These are phyloP conservation scores for Litchi chinensis DNA, from an alignment of 345 rosid genomes.

Conservation along the genomic window DNA sequence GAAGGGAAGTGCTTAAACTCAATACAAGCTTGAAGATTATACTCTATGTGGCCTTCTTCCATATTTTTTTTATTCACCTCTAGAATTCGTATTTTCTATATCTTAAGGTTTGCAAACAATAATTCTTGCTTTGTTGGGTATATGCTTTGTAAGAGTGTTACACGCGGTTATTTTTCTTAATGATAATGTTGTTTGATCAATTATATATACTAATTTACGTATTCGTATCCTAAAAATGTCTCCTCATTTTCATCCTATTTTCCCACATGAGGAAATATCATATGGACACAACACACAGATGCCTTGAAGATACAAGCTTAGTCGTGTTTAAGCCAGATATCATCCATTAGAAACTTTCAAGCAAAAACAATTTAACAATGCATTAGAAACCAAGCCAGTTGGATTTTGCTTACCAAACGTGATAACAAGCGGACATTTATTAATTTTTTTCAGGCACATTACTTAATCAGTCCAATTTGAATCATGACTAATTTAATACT, in stretches of 20 bases:
- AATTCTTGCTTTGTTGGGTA: constrained; percentile 24
- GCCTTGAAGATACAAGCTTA: too few relatives aligned
- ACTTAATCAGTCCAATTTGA: too few relatives aligned
- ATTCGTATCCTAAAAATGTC: neutral
- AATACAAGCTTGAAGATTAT: constrained; percentile 5
- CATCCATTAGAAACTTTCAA: too few relatives aligned
- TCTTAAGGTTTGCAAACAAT: constrained; percentile 28
- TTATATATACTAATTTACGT: neutral
- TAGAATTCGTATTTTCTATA: constrained; percentile 18
- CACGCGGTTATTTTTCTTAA: constrained; percentile 18
- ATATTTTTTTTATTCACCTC: constrained; percentile 19
- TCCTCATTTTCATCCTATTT: neutral
- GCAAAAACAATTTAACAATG: neutral
- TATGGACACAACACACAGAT: neutral
- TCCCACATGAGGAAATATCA: neutral
- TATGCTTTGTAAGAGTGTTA: constrained; percentile 27
- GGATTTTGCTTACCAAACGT: neutral
- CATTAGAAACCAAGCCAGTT: neutral
- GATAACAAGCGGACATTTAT: neutral
- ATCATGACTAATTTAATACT: too few relatives aligned
- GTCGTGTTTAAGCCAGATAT: too few relatives aligned
- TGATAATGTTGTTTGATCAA: constrained; percentile 25
- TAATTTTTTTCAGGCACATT: too few relatives aligned
- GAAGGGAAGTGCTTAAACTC: constrained; percentile 56
- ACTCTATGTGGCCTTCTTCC: constrained; percentile 10